Evolutionary conservation across 768 basidiomycete genomes (phyloP).

Genomic region (Russula virescens): DNA sequence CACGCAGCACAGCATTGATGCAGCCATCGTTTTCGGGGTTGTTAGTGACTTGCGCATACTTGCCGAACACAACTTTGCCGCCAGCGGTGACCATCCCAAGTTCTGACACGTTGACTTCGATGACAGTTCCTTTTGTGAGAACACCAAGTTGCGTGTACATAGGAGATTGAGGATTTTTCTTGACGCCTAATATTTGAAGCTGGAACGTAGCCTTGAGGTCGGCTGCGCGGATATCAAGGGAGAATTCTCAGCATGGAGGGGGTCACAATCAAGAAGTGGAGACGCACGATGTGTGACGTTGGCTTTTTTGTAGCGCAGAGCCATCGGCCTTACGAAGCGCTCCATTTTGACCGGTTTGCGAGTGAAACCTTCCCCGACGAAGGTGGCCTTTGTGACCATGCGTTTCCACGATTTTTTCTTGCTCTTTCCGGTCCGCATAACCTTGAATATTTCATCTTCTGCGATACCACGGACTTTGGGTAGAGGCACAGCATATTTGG

Average conservation of each 20-base stretch:
- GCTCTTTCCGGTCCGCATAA: constrained; percentile 94
- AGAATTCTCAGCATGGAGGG: neutral
- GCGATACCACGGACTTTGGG: constrained; percentile 98
- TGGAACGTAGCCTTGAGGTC: constrained; percentile 99
- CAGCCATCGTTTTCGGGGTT: constrained; percentile 97
- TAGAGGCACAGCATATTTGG: constrained; percentile 93
- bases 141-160: constrained; percentile 97
- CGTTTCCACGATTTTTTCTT: constrained; percentile 98
- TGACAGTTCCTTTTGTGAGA: constrained; percentile 95
- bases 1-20: constrained; percentile 89
- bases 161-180: constrained; percentile 99
- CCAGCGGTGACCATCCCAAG: constrained; percentile 96
- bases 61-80: constrained; percentile 90
- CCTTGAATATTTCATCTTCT: constrained; percentile 99
- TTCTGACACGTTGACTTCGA: constrained; percentile 99
- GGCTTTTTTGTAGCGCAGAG: constrained; percentile 93
- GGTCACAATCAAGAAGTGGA: neutral
- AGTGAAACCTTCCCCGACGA: constrained; percentile 97
- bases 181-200: constrained; percentile 93
- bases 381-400: constrained; percentile 99
- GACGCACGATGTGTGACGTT: constrained; percentile 97
- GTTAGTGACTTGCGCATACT: constrained; percentile 91
- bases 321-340: constrained; percentile 96
- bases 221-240: constrained; percentile 44
- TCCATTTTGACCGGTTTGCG: constrained; percentile 99